These are phyloP conservation scores for Ophiocordyceps camponoti-saundersi DNA, from an alignment of 2,329 filamentous ascomycete species.

Conservation along the genomic window DNA sequence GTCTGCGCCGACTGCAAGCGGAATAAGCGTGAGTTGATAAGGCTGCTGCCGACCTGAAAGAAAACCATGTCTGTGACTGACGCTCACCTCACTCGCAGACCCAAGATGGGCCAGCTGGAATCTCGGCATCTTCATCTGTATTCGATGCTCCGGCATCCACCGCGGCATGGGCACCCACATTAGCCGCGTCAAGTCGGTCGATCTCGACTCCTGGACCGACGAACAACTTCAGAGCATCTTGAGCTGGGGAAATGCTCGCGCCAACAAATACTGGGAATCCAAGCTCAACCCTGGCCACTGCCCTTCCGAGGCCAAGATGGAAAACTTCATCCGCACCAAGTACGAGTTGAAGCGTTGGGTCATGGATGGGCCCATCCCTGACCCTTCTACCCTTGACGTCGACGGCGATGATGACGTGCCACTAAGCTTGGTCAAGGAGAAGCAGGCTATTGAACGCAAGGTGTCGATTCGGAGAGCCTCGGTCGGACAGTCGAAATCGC, in stretches of 20 bases:
- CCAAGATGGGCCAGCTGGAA: constrained; percentile 99
- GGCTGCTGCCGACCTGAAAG: not conserved
- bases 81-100: constrained; percentile 34
- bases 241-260: constrained; percentile 88
- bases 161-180: constrained; percentile 98
- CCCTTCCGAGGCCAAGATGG: constrained; percentile 93
- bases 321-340: constrained; percentile 98
- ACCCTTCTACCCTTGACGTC: constrained; percentile 71
- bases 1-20: constrained; percentile 96
- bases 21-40: constrained; percentile 64
- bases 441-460: constrained; percentile 44
- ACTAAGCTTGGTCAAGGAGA: constrained; percentile 46
- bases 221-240: constrained; percentile 90
- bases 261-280: constrained; percentile 98
- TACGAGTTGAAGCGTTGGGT: constrained; percentile 98
- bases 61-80: not conserved
- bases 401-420: constrained; percentile 74
- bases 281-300: constrained; percentile 84
- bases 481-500: constrained; percentile 23
- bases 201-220: constrained; percentile 96
- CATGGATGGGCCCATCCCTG: constrained; percentile 93
- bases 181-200: constrained; percentile 92
- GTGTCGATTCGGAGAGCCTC: constrained; percentile 44
- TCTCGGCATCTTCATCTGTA: constrained; percentile 90
- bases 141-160: constrained; percentile 95